Conservation (phyloP, 768 basidiomycete genomes). For the Lentinula lateritia region DNA sequence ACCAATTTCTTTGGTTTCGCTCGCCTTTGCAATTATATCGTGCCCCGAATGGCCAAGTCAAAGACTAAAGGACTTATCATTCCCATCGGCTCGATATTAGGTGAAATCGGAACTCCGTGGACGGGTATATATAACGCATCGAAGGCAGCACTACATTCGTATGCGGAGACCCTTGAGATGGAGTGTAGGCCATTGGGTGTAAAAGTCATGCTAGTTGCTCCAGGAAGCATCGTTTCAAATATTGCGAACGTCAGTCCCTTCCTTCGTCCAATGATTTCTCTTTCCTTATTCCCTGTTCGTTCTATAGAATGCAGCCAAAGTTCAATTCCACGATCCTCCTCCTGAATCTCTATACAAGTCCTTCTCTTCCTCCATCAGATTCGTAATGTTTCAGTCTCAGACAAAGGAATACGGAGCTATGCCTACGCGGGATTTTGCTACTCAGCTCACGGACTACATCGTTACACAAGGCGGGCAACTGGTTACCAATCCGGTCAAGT, state of each 20-base stretch:
- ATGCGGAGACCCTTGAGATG: conserved; percentile 24
- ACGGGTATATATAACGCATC: conserved; percentile 23
- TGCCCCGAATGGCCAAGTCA: conserved; percentile 23
- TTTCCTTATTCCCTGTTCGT: neutral
- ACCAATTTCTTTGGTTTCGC: conserved; percentile 22
- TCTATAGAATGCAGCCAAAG: neutral
- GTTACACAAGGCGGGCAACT: neutral
- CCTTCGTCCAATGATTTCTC: neutral
- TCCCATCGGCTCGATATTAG: conserved; percentile 24
- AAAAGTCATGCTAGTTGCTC: conserved; percentile 22
- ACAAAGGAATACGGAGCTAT: conserved; percentile 1
- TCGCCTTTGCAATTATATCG: conserved; percentile 21
- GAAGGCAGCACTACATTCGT: conserved; percentile 24
- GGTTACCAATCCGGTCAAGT: neutral
- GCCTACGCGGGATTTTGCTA: neutral
- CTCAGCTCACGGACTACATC: neutral
- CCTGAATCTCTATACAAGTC: conserved; percentile 1
- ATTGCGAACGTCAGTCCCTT: conserved; percentile 10
- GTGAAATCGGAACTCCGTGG: conserved; percentile 23
- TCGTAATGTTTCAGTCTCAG: conserved; percentile 2
- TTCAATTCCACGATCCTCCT: neutral
- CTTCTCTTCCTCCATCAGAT: neutral
- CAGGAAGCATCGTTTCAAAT: conserved; percentile 19
- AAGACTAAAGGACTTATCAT: conserved; percentile 22
- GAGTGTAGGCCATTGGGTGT: conserved; percentile 24